Evolutionary conservation across 345 rosid genomes (phyloP).

Genomic region (Diplotaxis tenuifolia): DNA sequence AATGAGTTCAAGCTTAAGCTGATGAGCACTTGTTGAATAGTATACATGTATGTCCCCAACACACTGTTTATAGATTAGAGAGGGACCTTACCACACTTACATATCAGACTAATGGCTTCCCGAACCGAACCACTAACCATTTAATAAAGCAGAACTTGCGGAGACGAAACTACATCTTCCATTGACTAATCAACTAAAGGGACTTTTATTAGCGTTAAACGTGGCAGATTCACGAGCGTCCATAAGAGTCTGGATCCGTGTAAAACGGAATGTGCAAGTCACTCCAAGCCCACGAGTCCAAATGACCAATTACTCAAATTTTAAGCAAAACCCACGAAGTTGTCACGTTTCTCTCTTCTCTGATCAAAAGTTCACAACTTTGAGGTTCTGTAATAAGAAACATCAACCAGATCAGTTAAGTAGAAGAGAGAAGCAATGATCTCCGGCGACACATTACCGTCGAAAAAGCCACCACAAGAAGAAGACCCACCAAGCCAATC

Average conservation of each 20-base stretch:
- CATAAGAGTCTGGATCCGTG: conserved; percentile 21
- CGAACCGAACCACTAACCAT: background rate
- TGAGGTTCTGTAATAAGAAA: conserved; percentile 13
- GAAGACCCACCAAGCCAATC: conserved; percentile 53
- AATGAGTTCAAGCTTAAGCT: too few species aligned
- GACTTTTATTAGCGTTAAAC: background rate
- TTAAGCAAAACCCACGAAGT: background rate
- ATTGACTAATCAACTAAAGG: background rate
- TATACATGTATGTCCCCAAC: too few species aligned
- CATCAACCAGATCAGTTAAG: background rate
- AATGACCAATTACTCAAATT: background rate
- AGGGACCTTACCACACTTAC: background rate
- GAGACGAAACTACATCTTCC: background rate
- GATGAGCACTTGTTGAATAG: too few species aligned
- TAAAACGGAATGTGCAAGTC: conserved; percentile 26
- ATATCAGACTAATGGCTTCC: background rate
- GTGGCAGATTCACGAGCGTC: conserved; percentile 27
- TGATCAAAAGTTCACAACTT: conserved; percentile 2
- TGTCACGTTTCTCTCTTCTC: background rate
- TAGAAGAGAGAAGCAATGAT: conserved; percentile 19
- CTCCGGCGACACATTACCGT: conserved; percentile 28
- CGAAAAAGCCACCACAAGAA: conserved; percentile 39
- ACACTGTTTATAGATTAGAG: too few species aligned
- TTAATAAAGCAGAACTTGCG: background rate
- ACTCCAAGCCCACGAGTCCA: conserved; percentile 13